Conservation (phyloP, 352 stramenopile genomes). For the Pelagophyceae sp. region DNA sequence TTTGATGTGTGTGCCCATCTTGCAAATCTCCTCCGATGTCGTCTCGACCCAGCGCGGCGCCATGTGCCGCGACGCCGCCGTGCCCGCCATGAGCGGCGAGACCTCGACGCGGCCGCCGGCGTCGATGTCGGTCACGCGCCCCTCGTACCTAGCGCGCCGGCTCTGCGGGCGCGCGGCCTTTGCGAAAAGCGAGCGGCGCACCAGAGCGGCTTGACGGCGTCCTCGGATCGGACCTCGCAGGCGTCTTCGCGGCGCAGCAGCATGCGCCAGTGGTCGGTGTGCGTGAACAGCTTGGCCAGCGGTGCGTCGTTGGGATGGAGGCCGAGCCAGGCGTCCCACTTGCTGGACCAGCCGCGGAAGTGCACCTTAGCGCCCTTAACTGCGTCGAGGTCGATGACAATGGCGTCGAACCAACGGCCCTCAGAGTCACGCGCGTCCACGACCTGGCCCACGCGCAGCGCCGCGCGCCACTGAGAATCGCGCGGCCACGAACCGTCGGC, state of each 20-base stretch:
- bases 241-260: conserved; percentile 50
- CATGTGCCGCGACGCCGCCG: neutral
- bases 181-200: too few species aligned
- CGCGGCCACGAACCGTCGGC: neutral
- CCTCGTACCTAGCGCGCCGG: too few species aligned
- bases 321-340: conserved; percentile 39
- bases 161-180: too few species aligned
- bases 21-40: conserved; percentile 50
- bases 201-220: conserved; percentile 41
- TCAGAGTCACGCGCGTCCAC: conserved; percentile 52
- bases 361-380: conserved; percentile 50
- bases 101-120: neutral
- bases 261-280: conserved; percentile 59
- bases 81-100: neutral
- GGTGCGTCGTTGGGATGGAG: conserved; percentile 3
- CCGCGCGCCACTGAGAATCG: neutral
- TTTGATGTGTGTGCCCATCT: conserved; percentile 50
- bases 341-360: conserved; percentile 50
- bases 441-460: conserved; percentile 45
- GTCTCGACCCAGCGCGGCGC: conserved; percentile 5
- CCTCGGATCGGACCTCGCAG: conserved; percentile 25
- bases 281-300: conserved; percentile 4
- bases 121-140: conserved; percentile 28
- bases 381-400: conserved; percentile 42
- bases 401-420: conserved; percentile 52